Evolutionary conservation across 1,284 basidiomycete species (phyloP), one percentile per base, ranked within the genome.

Genomic region (Inonotus hispidus): DNA sequence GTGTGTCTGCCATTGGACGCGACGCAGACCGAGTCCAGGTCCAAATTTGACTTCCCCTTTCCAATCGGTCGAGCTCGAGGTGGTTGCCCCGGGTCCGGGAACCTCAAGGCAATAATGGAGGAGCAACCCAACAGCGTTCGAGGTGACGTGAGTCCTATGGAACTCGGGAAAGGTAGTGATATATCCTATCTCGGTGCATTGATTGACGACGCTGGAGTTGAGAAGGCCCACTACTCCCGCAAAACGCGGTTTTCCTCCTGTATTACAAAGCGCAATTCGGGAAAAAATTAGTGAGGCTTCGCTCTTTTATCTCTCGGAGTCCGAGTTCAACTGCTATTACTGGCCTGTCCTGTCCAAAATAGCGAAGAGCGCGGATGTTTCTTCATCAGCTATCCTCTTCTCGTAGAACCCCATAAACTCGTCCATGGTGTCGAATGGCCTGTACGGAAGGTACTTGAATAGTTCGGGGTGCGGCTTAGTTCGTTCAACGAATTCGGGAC

Each of bases 1-100:
- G 61, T 84, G 79, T 21, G 84, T 79, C 58, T 75, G 71, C 85
- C 87, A 92, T 49, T 81, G 78, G 8, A 87, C 81, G 16, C 85
- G 79, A 13, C 88, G 78, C 47, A 91, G 70, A 0, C 84, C 85
- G 1, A 89, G 73, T 0, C 81, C 82, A 1, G 65, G 67, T 10
- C 72, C 71, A 4, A 72, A 60, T 25, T 55, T 55, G 4, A 32
- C 4, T 32, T 32, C 32, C 32, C 4, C 32, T 4, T 32, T 32
- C 4, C 4, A 32, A 32, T 32, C 8, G 32, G 32, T 32, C 8
- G 32, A 32, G 8, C 32, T 29, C 32, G 56, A 19, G 25, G 19
- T 2, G 29, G 14, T 35, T 16, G 2, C 68, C n/a, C 16, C 66
- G 0, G 81, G 80, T 4, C 16, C 66, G 0, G 81, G 80, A 3